Conservation (phyloP, 2,329 filamentous ascomycete species). For the Ceratocystis cubensis region DNA sequence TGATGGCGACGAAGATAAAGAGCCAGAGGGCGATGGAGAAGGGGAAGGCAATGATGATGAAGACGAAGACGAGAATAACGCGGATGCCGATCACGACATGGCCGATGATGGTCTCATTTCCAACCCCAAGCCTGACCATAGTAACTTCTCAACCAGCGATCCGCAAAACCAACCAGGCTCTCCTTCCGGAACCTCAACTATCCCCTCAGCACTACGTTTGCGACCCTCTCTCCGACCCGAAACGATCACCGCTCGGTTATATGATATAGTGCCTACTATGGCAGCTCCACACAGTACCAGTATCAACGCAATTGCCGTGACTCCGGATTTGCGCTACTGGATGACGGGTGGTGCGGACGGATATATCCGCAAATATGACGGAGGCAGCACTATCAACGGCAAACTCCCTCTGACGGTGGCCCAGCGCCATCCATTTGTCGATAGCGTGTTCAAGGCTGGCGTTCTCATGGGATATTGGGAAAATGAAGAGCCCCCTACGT, state of each 20-base stretch:
- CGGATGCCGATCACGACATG: constrained; percentile 16
- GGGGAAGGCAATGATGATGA: constrained; percentile 14
- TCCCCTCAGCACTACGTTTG: constrained; percentile 23
- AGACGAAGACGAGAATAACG: constrained; percentile 24
- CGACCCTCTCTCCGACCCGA: constrained; percentile 60
- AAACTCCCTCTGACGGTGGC: constrained; percentile 89
- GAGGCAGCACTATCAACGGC: constrained; percentile 85
- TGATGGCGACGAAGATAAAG: constrained; percentile 28
- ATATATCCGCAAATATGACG: constrained; percentile 95
- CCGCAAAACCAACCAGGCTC: neutral
- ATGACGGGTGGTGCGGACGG: constrained; percentile 90
- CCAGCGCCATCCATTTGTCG: constrained; percentile 91
- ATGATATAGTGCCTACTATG: constrained; percentile 95
- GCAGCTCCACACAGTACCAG: constrained; percentile 92
- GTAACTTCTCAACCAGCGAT: neutral
- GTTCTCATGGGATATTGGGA: constrained; percentile 97
- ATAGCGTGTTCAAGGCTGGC: constrained; percentile 90
- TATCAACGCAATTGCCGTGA: constrained; percentile 83
- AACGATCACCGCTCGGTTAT: constrained; percentile 64
- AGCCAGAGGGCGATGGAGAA: constrained; percentile 28
- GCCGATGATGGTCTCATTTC: constrained; percentile 8
- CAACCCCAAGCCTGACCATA: neutral
- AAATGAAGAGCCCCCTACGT: constrained; percentile 62
- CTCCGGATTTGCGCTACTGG: constrained; percentile 87
- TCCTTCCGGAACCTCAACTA: neutral